Evolutionary conservation across 2,329 filamentous ascomycete species (phyloP).

Genomic region (Exophiala sp.): DNA sequence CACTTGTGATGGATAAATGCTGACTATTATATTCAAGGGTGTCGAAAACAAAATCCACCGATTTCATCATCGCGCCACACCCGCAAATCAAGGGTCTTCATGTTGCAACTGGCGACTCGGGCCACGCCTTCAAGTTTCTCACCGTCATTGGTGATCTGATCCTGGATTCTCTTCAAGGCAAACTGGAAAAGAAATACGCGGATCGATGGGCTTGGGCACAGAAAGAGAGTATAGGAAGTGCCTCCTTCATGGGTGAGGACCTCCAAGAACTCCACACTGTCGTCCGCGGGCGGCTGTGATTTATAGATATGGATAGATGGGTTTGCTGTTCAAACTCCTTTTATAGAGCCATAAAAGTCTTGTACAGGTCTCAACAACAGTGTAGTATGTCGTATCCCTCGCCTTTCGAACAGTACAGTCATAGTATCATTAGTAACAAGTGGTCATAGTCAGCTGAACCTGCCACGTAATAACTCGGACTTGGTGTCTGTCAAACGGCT

Average conservation of each 20-base stretch:
- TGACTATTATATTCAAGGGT: constrained; percentile 15
- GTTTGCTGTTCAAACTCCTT: neutral
- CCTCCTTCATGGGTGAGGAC: constrained; percentile 13
- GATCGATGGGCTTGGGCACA: constrained; percentile 39
- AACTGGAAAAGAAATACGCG: constrained; percentile 36
- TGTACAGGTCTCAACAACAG: too few species aligned
- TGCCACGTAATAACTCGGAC: too few species aligned
- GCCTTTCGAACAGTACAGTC: too few species aligned
- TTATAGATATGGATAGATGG: neutral
- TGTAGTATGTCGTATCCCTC: too few species aligned
- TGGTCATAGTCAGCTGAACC: too few species aligned
- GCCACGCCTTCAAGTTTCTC: constrained; percentile 27
- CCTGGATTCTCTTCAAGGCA: constrained; percentile 34
- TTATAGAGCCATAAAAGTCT: too few species aligned
- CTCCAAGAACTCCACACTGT: constrained; percentile 10
- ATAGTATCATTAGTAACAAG: too few species aligned
- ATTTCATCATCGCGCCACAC: constrained; percentile 27
- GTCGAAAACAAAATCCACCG: constrained; percentile 19
- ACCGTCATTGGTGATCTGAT: constrained; percentile 26
- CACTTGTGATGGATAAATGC: neutral
- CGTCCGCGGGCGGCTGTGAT: constrained; percentile 6
- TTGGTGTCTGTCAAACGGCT: too few species aligned
- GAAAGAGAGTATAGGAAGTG: constrained; percentile 5
- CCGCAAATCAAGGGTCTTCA: constrained; percentile 22
- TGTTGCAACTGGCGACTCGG: constrained; percentile 27